These are phyloP conservation scores for Bryoglossum gracile DNA, from an alignment of 495 filamentous ascomycete species.

Conservation along the genomic window DNA sequence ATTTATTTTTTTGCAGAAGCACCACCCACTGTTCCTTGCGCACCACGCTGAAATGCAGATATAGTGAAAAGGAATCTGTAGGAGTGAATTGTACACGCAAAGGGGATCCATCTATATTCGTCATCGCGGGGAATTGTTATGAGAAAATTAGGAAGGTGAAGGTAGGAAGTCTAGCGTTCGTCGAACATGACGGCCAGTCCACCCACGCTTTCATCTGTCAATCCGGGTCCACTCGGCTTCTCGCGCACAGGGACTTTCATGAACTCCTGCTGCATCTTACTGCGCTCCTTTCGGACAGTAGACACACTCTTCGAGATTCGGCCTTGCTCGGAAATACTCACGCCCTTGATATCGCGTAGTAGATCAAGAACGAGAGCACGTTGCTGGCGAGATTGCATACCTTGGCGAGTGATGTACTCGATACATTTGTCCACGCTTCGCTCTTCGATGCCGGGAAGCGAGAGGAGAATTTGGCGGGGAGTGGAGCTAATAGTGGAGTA, in stretches of 20 bases:
- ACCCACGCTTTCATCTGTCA: no score
- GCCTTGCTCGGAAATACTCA: slow-evolving; percentile 88
- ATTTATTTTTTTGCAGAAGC: no score
- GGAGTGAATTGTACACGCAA: no score
- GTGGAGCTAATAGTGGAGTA: slow-evolving; percentile 60
- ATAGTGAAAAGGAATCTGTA: no score
- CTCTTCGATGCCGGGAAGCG: slow-evolving; percentile 45
- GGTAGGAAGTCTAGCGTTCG: no score
- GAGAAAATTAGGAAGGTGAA: no score
- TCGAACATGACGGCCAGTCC: no score
- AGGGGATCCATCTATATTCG: no score
- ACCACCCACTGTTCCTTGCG: no score
- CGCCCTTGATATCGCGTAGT: slow-evolving; percentile 74
- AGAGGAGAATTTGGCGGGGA: slow-evolving; percentile 47
- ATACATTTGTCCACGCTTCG: slow-evolving; percentile 55
- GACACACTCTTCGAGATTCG: slow-evolving; percentile 51
- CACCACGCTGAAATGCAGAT: no score
- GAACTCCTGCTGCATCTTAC: slow-evolving; percentile 51
- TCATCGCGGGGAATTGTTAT: no score
- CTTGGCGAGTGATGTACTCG: slow-evolving; percentile 41
- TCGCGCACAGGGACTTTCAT: slow-evolving; percentile 39
- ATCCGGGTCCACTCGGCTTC: no score
- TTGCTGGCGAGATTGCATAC: slow-evolving; percentile 59
- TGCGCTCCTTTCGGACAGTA: slow-evolving; percentile 32
- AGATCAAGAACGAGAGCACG: slow-evolving; percentile 81